These are phyloP conservation scores for Parietaria judaica DNA, from an alignment of 306 rosid genomes.

Conservation along the genomic window DNA sequence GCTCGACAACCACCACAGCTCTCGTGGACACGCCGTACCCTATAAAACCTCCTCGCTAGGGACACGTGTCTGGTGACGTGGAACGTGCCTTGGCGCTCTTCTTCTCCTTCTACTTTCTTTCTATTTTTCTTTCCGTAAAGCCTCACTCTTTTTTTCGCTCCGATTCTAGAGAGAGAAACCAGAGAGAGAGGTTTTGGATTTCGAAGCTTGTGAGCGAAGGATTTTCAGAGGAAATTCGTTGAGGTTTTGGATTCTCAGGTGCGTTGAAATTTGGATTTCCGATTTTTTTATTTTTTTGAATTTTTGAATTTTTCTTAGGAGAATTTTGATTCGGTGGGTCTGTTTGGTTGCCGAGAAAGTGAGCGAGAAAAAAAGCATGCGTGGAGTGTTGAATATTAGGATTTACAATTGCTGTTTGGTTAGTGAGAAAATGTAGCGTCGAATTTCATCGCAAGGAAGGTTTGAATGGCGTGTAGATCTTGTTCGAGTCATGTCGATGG, in stretches of 20 bases:
- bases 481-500: too few species aligned
- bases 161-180: conserved; percentile 37
- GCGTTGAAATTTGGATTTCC: conserved; percentile 25
- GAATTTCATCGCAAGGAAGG: conserved; percentile 8
- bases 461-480: too few species aligned
- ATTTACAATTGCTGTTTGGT: conserved; percentile 13
- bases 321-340: conserved; percentile 1
- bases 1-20: conserved; percentile 58
- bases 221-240: background rate
- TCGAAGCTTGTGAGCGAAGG: conserved; percentile 16
- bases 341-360: background rate
- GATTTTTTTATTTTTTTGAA: conserved; percentile 1
- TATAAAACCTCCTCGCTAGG: conserved; percentile 18
- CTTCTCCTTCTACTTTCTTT: conserved; percentile 27
- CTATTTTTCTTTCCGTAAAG: conserved; percentile 18
- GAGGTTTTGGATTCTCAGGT: conserved; percentile 32
- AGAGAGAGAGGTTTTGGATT: conserved; percentile 31
- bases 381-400: background rate
- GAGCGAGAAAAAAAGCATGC: background rate
- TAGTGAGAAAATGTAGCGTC: conserved; percentile 15
- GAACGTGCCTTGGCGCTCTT: conserved; percentile 48
- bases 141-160: conserved; percentile 11
- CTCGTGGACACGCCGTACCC: conserved; percentile 46
- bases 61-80: conserved; percentile 97
- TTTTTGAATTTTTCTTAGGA: background rate